Evolutionary conservation across 2,329 filamentous ascomycete genomes (phyloP).

Genomic region (Fusarium devonianum): DNA sequence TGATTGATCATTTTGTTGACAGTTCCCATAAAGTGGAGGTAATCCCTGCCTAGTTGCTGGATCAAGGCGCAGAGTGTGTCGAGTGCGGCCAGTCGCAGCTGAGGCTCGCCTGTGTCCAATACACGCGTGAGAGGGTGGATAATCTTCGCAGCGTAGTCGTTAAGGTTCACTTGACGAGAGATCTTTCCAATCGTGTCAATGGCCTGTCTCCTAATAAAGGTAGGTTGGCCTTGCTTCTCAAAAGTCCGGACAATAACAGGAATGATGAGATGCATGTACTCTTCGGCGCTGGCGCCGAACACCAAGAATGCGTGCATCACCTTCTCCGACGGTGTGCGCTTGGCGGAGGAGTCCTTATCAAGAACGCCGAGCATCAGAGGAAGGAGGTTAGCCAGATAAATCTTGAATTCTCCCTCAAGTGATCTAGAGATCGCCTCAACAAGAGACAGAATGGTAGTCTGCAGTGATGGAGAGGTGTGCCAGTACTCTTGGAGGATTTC

Average conservation of each 20-base stretch:
- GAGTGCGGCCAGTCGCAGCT: slow-evolving; percentile 80
- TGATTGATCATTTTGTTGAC: slow-evolving; percentile 85
- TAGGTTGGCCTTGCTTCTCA: slow-evolving; percentile 83
- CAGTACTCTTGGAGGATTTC: slow-evolving; percentile 89
- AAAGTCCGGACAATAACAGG: slow-evolving; percentile 95
- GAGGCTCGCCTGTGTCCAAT: slow-evolving; percentile 74
- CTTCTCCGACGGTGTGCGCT: slow-evolving; percentile 83
- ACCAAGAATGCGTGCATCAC: slow-evolving; percentile 95
- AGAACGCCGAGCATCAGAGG: slow-evolving; percentile 94
- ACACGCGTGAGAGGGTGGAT: slow-evolving; percentile 91
- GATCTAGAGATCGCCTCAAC: slow-evolving; percentile 94
- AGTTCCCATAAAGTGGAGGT: slow-evolving; percentile 90
- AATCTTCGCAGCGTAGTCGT: slow-evolving; percentile 95
- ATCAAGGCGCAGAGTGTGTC: slow-evolving; percentile 96
- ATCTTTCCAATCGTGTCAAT: slow-evolving; percentile 96
- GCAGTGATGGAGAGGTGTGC: slow-evolving; percentile 79
- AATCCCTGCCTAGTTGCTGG: slow-evolving; percentile 94
- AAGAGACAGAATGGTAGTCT: slow-evolving; percentile 88
- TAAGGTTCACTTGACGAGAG: slow-evolving; percentile 94
- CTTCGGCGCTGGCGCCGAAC: slow-evolving; percentile 93
- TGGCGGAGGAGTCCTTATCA: slow-evolving; percentile 80
- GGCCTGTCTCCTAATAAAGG: slow-evolving; percentile 81
- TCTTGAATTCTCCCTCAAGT: slow-evolving; percentile 96
- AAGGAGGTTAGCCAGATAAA: slow-evolving; percentile 86
- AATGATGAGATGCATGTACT: slow-evolving; percentile 99